Base-by-base conservation (phyloP, 441 rosid species). In the Sinapis alba region DNA sequence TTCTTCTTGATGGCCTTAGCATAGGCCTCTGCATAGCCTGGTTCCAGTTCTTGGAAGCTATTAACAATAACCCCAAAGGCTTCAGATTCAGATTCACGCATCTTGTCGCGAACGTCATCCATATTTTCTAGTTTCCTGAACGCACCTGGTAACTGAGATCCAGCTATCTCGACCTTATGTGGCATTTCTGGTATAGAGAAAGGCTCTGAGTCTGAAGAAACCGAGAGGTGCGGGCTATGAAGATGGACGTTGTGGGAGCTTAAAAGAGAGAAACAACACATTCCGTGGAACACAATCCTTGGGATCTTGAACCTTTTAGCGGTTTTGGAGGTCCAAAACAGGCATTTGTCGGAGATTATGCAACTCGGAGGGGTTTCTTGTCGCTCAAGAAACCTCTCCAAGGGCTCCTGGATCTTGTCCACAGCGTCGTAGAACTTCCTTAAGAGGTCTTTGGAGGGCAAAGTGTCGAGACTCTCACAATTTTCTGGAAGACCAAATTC, bases 41-140 rank as follows among this genome's bases (percentile, higher is more conserved):
- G 74, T 68, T 84, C 92, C 57, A 88, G 60, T 21, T 80, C 89
- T 7, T 72, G 65, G 76, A 86, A 86, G 69, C 88, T 88, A 54
- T 88, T 88, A n/a, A 82, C 65, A 20, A 88, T 80, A 36, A 88
- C 84, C 7, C 92, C 92, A 15, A 69, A 81, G 18, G 91, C 78
- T 41, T 73, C 69, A 56, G 60, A 63, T 74, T 84, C 89, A 19
- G 88, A 81, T 62, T 83, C 84, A 15, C 79, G 83, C 75, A 84
- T 83, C 84, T 86, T 86, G 28, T 74, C 77, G 0, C 89, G 19
- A 56, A 82, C 75, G 11, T 83, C 84, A 19, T 82, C 86, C 65
- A 82, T 63, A 77, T 81, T 80, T 11, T 59, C 80, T 54, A 71
- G 47, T 54, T 76, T 82, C 18, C 76, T 64, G 13, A 82, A 82